Evolutionary conservation across 371 early-diverging fungal genomes (phyloP).

Genomic region (Mucor indicus): DNA sequence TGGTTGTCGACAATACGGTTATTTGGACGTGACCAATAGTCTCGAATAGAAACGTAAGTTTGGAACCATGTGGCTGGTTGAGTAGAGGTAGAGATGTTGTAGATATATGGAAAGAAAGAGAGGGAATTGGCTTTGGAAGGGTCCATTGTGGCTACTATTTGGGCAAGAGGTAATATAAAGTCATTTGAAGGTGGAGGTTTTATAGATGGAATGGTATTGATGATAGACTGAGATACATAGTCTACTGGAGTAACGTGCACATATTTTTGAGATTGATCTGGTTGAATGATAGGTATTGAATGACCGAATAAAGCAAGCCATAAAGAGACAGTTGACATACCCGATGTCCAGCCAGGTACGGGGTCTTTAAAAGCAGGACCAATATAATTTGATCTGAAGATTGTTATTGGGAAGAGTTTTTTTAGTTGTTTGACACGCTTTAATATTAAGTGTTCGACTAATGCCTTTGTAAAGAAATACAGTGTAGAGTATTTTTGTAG

Average conservation of each 20-base stretch:
- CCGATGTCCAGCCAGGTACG: conserved; percentile 50
- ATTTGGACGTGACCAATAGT: conserved; percentile 26
- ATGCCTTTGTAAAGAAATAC: conserved; percentile 50
- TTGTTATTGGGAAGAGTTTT: conserved; percentile 33
- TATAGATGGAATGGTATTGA: conserved; percentile 17
- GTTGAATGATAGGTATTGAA: conserved; percentile 19
- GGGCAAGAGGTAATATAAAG: conserved; percentile 18
- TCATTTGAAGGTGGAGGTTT: conserved; percentile 10
- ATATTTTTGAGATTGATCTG: conserved; percentile 18
- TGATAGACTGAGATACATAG: conserved; percentile 18
- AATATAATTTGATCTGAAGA: conserved; percentile 47
- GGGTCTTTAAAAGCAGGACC: conserved; percentile 43
- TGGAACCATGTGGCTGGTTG: conserved; percentile 17
- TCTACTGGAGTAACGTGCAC: conserved; percentile 45
- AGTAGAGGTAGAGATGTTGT: conserved; percentile 10
- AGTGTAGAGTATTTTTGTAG: conserved; percentile 40
- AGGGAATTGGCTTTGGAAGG: conserved; percentile 1
- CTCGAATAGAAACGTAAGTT: conserved; percentile 22
- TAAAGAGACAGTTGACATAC: conserved; percentile 39
- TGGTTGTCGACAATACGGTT: conserved; percentile 6
- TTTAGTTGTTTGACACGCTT: conserved; percentile 31
- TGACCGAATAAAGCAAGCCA: conserved; percentile 24
- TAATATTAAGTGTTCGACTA: conserved; percentile 46
- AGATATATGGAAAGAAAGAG: conserved; percentile 17
- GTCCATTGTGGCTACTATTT: conserved; percentile 3